Evolutionary conservation across 2,329 filamentous ascomycete species (phyloP).

Genomic region (Aspergillus clavatus): DNA sequence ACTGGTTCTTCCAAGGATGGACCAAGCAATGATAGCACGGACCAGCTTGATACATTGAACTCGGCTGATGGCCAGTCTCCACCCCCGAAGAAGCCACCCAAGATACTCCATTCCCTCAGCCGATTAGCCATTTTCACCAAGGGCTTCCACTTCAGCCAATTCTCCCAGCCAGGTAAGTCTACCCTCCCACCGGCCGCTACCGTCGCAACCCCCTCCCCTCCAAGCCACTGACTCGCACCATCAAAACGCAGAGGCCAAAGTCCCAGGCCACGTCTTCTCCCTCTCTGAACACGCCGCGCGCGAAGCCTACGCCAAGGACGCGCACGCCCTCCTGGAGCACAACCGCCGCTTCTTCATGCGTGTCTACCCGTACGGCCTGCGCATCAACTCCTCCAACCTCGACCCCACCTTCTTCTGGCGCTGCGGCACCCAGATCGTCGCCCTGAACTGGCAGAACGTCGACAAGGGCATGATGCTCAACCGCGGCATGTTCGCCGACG

Average conservation of each 20-base stretch:
- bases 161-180: constrained; percentile 60
- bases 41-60: constrained; percentile 10
- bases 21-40: constrained; percentile 18
- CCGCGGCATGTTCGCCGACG: constrained; percentile 80
- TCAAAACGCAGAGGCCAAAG: constrained; percentile 39
- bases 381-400: constrained; percentile 79
- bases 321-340: constrained; percentile 68
- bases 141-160: constrained; percentile 72
- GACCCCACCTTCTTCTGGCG: constrained; percentile 84
- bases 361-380: constrained; percentile 77
- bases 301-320: constrained; percentile 55
- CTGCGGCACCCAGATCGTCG: constrained; percentile 83
- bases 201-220: too few relatives aligned
- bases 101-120: constrained; percentile 68
- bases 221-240: neutral
- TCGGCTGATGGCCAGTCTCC: constrained; percentile 9
- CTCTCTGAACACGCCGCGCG: constrained; percentile 61
- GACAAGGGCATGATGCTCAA: constrained; percentile 96
- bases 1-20: constrained; percentile 45
- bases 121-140: constrained; percentile 79
- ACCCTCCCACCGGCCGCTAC: neutral
- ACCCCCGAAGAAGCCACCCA: constrained; percentile 47
- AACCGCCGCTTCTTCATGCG: constrained; percentile 81
- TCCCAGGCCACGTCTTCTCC: constrained; percentile 61
- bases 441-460: constrained; percentile 88